Evolutionary conservation across 202 grass and related monocot species (phyloP).

Genomic region (Dendrocalamus latiflorus): DNA sequence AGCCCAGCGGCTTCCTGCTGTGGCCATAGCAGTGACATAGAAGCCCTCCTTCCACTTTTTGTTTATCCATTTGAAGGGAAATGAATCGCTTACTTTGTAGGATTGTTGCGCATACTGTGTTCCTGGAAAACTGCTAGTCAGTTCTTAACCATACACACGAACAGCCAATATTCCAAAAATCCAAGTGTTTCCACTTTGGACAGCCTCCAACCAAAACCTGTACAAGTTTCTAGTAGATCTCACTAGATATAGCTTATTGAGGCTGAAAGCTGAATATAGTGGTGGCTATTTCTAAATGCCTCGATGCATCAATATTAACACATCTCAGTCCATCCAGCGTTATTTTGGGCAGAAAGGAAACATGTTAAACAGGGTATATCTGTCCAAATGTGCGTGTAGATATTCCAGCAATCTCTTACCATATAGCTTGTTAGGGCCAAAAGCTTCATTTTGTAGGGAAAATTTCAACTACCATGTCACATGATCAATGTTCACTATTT

Average conservation of each 20-base stretch:
- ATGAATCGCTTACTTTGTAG: constrained; percentile 92
- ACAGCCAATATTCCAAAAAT: constrained; percentile 10
- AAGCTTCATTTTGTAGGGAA: not conserved
- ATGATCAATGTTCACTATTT: not conserved
- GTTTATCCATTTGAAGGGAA: constrained; percentile 99
- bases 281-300: not conserved
- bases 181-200: constrained; percentile 12
- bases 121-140: constrained; percentile 51
- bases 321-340: not conserved
- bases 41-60: constrained; percentile 99
- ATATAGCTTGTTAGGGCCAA: not conserved
- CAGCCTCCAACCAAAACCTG: not conserved
- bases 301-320: not conserved
- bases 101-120: constrained; percentile 88
- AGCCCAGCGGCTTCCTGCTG: constrained; percentile 88
- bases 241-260: not conserved
- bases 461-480: not conserved
- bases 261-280: constrained; percentile 4
- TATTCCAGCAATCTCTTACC: not conserved
- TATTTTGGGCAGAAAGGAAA: not conserved
- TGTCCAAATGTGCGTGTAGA: not conserved
- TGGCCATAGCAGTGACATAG: constrained; percentile 92
- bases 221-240: not conserved
- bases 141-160: constrained; percentile 26
- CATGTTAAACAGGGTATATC: not conserved